A percentile compares a stretch with the other conserved stretches of the same genome.
These are phyloP conservation scores for Breviolum minutum DNA, from an alignment of 73 alveolate species.

Conservation along the genomic window DNA sequence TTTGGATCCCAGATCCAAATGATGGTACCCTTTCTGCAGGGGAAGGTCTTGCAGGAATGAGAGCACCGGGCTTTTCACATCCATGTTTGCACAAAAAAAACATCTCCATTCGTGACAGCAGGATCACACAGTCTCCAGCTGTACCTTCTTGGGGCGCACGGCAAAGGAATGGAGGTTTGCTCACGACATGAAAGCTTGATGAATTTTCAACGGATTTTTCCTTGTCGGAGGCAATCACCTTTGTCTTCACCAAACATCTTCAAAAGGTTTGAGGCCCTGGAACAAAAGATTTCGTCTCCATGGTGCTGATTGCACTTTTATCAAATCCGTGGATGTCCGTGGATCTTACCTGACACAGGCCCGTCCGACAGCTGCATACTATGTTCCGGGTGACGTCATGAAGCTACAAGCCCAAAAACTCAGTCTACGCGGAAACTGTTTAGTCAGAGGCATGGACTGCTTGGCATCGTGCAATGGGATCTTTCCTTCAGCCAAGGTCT, in stretches of 20 bases:
- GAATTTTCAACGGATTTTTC: neutral
- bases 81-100: too few relatives aligned
- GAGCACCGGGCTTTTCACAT: too few relatives aligned
- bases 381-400: neutral
- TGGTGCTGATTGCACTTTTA: neutral
- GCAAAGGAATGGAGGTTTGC: slow-evolving; percentile 31
- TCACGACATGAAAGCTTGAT: neutral
- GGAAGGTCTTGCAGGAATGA: too few relatives aligned
- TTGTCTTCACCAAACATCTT: slow-evolving; percentile 43
- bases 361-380: neutral
- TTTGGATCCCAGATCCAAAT: too few relatives aligned
- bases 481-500: neutral
- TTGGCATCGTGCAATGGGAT: too few relatives aligned
- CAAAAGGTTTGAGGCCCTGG: slow-evolving; percentile 45
- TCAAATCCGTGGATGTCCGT: too few relatives aligned
- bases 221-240: slow-evolving; percentile 45
- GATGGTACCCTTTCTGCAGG: too few relatives aligned
- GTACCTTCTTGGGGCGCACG: slow-evolving; percentile 35
- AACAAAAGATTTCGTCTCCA: neutral
- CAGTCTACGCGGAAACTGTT: neutral
- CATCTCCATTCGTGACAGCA: neutral
- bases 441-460: too few relatives aligned
- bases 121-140: slow-evolving; percentile 15
- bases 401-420: neutral
- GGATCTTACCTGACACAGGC: neutral